Evolutionary conservation across 164 flowering plant genomes (phyloP).

Genomic region (Vitis riparia): DNA sequence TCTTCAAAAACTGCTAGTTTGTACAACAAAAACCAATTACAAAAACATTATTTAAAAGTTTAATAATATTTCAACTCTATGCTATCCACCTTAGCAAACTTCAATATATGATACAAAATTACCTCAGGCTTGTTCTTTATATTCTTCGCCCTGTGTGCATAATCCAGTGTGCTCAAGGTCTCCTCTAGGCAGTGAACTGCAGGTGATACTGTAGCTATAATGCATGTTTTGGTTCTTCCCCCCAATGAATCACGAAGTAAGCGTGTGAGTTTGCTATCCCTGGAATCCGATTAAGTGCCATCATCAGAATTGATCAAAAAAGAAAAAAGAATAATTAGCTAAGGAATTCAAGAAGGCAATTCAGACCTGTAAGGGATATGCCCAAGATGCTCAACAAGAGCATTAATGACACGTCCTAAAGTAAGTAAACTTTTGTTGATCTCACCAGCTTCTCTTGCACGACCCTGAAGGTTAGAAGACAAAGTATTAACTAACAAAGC

Average conservation of each 20-base stretch:
- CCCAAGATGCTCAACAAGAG: constrained; percentile 95
- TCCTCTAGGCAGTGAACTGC: constrained; percentile 96
- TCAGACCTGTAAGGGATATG: constrained; percentile 92
- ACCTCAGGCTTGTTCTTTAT: constrained; percentile 98
- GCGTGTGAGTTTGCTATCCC: constrained; percentile 97
- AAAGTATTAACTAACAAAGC: neutral
- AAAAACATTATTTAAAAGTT: too few species aligned
- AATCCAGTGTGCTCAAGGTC: constrained; percentile 93
- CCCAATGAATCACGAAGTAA: constrained; percentile 96
- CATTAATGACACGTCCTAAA: constrained; percentile 89
- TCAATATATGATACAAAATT: neutral
- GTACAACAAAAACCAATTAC: too few species aligned
- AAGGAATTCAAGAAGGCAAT: neutral
- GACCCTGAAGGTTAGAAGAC: constrained; percentile 46
- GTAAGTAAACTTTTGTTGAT: constrained; percentile 96
- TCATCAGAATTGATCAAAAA: neutral
- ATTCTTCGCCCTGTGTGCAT: constrained; percentile 95
- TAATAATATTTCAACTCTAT: too few species aligned
- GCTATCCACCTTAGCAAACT: too few species aligned
- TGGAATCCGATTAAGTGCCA: constrained; percentile 22
- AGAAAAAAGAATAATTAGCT: neutral
- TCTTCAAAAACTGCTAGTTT: too few species aligned
- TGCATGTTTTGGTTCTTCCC: constrained; percentile 97
- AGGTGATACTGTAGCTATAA: constrained; percentile 97
- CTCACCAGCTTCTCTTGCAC: constrained; percentile 99